phyloP scores from a whole-genome alignment of 2,329 filamentous ascomycete genomes.

The Colletotrichum euphorbiae region DNA sequence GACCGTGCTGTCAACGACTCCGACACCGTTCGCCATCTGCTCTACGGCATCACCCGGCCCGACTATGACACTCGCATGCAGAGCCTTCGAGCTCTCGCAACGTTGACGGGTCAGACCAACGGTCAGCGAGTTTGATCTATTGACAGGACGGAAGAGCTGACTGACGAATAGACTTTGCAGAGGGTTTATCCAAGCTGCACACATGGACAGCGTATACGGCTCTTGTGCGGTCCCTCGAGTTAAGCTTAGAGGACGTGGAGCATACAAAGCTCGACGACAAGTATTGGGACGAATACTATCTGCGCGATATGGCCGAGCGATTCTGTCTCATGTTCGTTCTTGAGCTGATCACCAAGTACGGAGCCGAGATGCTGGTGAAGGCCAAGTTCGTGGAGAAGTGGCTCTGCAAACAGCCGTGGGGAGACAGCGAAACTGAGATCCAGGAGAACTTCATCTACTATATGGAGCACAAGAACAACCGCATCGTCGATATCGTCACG shows the following conservation, averaged over 20 bases:
- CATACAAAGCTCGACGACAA: slow-evolving; percentile 65
- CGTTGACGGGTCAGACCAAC: slow-evolving; percentile 60
- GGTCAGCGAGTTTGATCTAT: slow-evolving; percentile 4
- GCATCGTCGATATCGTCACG: slow-evolving; percentile 64
- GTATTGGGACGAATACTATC: slow-evolving; percentile 71
- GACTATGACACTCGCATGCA: slow-evolving; percentile 69
- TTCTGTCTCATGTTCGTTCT: slow-evolving; percentile 68
- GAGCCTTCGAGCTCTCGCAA: slow-evolving; percentile 66
- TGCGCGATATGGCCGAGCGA: slow-evolving; percentile 72
- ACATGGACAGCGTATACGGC: slow-evolving; percentile 64
- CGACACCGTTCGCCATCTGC: slow-evolving; percentile 60
- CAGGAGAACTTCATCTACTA: slow-evolving; percentile 66
- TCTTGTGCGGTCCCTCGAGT: slow-evolving; percentile 70
- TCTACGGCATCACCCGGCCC: slow-evolving; percentile 69
- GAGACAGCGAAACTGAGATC: slow-evolving; percentile 63
- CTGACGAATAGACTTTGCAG: slow-evolving; percentile 46
- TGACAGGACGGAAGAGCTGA: slow-evolving; percentile 23
- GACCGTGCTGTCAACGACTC: slow-evolving; percentile 70
- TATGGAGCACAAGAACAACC: slow-evolving; percentile 62
- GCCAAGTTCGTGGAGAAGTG: slow-evolving; percentile 77
- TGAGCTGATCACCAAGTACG: slow-evolving; percentile 70
- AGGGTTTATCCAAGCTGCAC: slow-evolving; percentile 61
- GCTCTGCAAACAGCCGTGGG: slow-evolving; percentile 80
- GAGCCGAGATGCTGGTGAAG: slow-evolving; percentile 67
- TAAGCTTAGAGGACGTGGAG: slow-evolving; percentile 62